Evolutionary conservation across 1,284 basidiomycete species (phyloP), one percentile per base, ranked within the genome.

Genomic region (Tausonia pullulans): DNA sequence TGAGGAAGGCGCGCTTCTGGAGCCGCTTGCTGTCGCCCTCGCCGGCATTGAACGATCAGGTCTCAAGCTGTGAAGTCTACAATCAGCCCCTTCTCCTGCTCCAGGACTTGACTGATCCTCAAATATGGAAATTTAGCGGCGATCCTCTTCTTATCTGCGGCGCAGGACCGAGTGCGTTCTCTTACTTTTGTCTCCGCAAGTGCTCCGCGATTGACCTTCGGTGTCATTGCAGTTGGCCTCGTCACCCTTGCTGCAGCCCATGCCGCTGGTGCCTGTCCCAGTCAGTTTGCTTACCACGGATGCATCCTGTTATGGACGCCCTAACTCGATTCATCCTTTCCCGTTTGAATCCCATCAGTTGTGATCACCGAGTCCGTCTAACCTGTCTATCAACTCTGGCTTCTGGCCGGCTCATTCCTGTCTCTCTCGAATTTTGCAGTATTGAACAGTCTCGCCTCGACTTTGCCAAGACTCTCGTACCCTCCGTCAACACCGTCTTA

Each of bases 1-100:
- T 69, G 81, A 82, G 66, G 81, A 82, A 69, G 81, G 80, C 39
- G 76, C 79, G 0, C 71, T 81, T 4, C 77, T 79, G 67, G 80
- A 81, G 70, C 81, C 81, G 0, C 74, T 82, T 5, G 73, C 75
- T 0, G 81, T 82, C 2, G 79, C 79, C 1, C 70, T 82, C 10
- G 80, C 80, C 2, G 81, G 79, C 0, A 74, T 81, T n/a, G 77
- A 81, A 62, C 73, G 79, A 45, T 78, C 80, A 1, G 75, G 74
- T 2, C 71, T 81, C 27, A 69, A 69, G 44, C 73, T 82, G 11
- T 27, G 27, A 27, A 27, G 27, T 27, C 27, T 27, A 27, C 27
- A 27, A 27, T 27, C 27, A 27, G 27, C 27, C 27, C 27, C 27
- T 27, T 27, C 27, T 27, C 27, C 27, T 27, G 27, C 27, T 27